Evolutionary conservation across 805 yeast genomes (phyloP), one percentile per base, ranked within the genome.

Genomic region (Teunomyces aglyptinius): DNA sequence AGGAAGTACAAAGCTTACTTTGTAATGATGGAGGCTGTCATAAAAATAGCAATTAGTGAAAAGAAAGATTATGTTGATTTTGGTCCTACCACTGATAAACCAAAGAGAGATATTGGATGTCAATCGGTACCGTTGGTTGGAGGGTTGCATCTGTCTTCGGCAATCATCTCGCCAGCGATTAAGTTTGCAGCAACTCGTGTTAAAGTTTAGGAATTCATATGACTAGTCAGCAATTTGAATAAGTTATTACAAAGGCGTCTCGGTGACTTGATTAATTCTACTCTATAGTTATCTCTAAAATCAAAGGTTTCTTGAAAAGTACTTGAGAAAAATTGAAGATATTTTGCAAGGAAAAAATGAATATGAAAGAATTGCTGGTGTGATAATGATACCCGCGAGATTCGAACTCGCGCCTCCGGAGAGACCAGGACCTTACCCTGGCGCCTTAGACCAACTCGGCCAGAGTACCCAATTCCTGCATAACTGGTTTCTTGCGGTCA

Each of bases 1-100:
- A 61, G 71, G 22, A 55, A 65, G 39, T 67, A 65, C 48, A 71
- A 69, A 47, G 76, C 75, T 3, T 72, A 72, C 48, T 72, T 72
- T 55, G 77, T 71, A 13, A 72, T 72, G 77, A 72, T 72, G 77
- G 76, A 72, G 54, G 64, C 68, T 39, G 71, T 71, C 12, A 70
- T 72, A 18, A 56, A 58, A 16, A 69, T 71, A n/a, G 77, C 75
- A 0, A 48, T 72, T 39, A 57, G 54, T 40, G 72, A 67, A 46
- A 67, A 67, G 6, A 57, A 64, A 16, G 50, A 58, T 26, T 72
- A 71, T 53, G 74, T 72, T 16, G 77, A 72, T 50, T 72, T 72
- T 51, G 77, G 77, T 2, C 77, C 77, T 2, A 72, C 77, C 8
- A 72, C 77, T 3, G 66, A 71, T 6, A 68, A 67, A 48, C 71